Evolutionary conservation across 2,329 filamentous ascomycete species (phyloP), one percentile per base, ranked within the genome.

Genomic region (Colletotrichum tabaci): DNA sequence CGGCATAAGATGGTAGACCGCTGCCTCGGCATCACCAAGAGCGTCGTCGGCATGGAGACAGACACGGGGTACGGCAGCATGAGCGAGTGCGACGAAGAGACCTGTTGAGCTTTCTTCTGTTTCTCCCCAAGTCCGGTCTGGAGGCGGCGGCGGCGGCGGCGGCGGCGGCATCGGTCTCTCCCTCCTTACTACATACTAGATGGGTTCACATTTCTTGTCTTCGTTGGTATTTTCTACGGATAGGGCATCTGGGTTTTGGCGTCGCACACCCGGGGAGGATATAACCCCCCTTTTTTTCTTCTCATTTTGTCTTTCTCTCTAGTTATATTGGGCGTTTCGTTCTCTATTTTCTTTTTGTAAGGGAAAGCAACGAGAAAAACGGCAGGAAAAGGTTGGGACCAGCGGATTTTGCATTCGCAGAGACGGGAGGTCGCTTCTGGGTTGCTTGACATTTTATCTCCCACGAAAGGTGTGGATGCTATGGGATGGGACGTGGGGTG

Each of bases 41-140:
- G 82, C 61, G 81, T 89, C 47, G 85, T 90, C 9, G 89, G 89
- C 10, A 90, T 91, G 86, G 87, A 90, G 68, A 80, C 83, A 15
- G 90, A 91, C 75, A 86, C 87, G 1, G 89, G 89, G 9, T 91
- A 91, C 77, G 88, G 84, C 58, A 90, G 85, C 73, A 87, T 89
- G 84, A 87, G 84, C 70, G 87, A 89, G 53, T 81, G 82, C 61
- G 86, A 85, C 53, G 82, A 81, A 30, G 78, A 76, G 9, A 74
- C 67, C 40, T 74, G 73, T 49, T 74, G 61, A 73, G 40, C 26
- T 6, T 10, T 10, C 46, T 3, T 12, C 6, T 23, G 6, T 47
- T 46, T 50, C n/a, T 38, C n/a, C 18, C 13, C 30, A 8, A 30
- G 30, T 30, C 30, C 9, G 49, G 16, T 44, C 23, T 30, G 38